These are phyloP conservation scores for Starmerella geochares DNA, from an alignment of 805 yeast genomes.

Conservation along the genomic window DNA sequence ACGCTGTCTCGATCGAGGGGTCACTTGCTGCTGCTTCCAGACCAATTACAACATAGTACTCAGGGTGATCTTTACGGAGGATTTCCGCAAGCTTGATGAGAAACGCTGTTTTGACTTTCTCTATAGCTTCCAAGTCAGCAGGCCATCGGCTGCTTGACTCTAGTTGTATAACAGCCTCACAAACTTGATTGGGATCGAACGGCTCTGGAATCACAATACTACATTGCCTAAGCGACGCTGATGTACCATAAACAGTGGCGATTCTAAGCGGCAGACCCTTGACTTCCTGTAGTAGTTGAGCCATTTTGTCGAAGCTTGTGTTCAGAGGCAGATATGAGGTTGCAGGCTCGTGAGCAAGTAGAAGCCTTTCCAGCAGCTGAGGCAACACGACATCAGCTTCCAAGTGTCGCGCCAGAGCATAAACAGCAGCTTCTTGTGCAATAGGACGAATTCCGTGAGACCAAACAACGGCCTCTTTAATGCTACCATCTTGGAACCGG, in stretches of 20 bases:
- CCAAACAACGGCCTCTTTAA: slow-evolving; percentile 90
- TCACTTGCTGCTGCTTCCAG: slow-evolving; percentile 41
- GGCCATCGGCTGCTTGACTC: slow-evolving; percentile 95
- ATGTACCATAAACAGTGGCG: slow-evolving; percentile 61
- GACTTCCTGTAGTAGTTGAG: slow-evolving; percentile 40
- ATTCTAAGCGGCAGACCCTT: slow-evolving; percentile 54
- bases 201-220: slow-evolving; percentile 63
- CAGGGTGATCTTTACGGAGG: slow-evolving; percentile 38
- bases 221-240: slow-evolving; percentile 65
- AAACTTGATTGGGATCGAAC: slow-evolving; percentile 37
- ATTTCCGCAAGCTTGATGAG: slow-evolving; percentile 55
- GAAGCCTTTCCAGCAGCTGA: slow-evolving; percentile 24
- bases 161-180: slow-evolving; percentile 72
- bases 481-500: slow-evolving; percentile 85
- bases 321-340: slow-evolving; percentile 27
- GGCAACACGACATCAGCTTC: slow-evolving; percentile 22
- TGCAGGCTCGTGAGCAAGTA: slow-evolving; percentile 42
- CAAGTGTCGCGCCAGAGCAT: slow-evolving; percentile 55
- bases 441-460: slow-evolving; percentile 44
- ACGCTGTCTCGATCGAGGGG: slow-evolving; percentile 26
- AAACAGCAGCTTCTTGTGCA: slow-evolving; percentile 53
- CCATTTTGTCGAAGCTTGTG: slow-evolving; percentile 42
- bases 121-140: slow-evolving; percentile 73
- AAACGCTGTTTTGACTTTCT: slow-evolving; percentile 84
- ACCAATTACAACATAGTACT: slow-evolving; percentile 50